phyloP scores from a whole-genome alignment of 2,329 filamentous ascomycete genomes.

The Paecilomyces niveus region DNA sequence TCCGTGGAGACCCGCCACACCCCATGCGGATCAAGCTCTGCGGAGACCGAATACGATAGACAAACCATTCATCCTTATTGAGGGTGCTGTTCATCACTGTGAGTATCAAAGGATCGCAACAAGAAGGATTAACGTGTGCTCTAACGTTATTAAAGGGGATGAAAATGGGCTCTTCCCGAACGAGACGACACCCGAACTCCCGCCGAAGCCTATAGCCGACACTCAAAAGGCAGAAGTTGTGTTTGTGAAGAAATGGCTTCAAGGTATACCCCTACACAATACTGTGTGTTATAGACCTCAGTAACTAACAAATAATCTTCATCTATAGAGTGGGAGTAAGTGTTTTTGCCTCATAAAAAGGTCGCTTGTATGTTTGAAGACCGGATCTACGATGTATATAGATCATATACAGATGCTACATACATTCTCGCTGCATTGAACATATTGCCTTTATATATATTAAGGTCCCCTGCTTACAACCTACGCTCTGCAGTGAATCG shows the following conservation, averaged over 20 bases:
- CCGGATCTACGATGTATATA: neutral
- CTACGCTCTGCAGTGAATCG: neutral
- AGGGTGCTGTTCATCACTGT: constrained; percentile 10
- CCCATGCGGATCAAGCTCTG: constrained; percentile 57
- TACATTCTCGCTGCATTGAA: neutral
- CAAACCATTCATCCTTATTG: constrained; percentile 67
- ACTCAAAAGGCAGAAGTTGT: constrained; percentile 39
- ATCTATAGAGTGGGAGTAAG: neutral
- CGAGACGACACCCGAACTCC: constrained; percentile 42
- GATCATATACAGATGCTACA: neutral
- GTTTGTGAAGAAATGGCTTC: constrained; percentile 46
- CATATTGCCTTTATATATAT: neutral
- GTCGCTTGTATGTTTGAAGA: neutral
- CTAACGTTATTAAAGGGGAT: constrained; percentile 28
- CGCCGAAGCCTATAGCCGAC: constrained; percentile 40
- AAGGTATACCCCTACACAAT: constrained; percentile 16
- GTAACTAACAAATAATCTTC: neutral
- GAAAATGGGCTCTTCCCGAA: constrained; percentile 46
- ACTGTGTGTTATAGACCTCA: neutral
- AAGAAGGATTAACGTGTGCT: neutral
- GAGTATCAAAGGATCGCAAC: neutral
- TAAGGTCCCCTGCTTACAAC: neutral
- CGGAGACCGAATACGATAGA: constrained; percentile 52
- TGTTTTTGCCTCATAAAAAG: neutral
- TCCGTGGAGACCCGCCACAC: constrained; percentile 70